Evolutionary conservation across 2,329 filamentous ascomycete genomes (phyloP), one percentile per base, ranked within the genome.

Genomic region (Fusarium bactridioides): DNA sequence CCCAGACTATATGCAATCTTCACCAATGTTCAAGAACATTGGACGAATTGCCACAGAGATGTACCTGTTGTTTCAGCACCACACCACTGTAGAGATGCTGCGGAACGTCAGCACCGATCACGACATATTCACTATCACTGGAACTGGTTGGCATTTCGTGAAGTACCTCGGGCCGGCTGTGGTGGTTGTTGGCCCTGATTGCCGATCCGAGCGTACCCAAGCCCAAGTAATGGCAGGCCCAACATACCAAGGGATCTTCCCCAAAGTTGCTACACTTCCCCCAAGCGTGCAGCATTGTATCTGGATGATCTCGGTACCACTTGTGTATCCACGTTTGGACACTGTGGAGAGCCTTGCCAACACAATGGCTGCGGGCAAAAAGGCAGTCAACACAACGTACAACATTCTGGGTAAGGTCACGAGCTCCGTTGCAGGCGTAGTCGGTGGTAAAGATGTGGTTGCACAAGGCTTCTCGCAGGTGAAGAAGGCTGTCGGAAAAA

Each of bases 61-160:
- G 95, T 99, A 98, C 79, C 87, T 99, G 40, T 88, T 99, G 12
- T 99, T 99, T 86, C 96, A 99, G 79, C 96, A 99, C 79, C 96
- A 99, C 81, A 98, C 96, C 0, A 98, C 95, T 0, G 87, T 97
- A 7, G 96, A 98, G 79, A 93, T 98, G 45, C 89, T 99, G 64
- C 93, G 95, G 58, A 95, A 97, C 76, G 92, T 97, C 64, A 93
- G 88, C 78, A 93, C 93, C 51, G 96, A 99, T 78, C 88, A 91
- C 53, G 96, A 99, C 77, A 89, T 99, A 10, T 99, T 99, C 83
- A 98, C 95, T 3, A 92, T 99, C 61, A 98, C 96, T 0, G 95
- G 96, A n/a, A 93, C 93, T 25, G 96, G 96, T 12, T 99, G 96
- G 96, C 96, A 99, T 82, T 99, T 98, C 81, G 90, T 99, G 82